Conservation (phyloP, 2,329 filamentous ascomycete genomes). For the Phialemoniopsis sp. region DNA sequence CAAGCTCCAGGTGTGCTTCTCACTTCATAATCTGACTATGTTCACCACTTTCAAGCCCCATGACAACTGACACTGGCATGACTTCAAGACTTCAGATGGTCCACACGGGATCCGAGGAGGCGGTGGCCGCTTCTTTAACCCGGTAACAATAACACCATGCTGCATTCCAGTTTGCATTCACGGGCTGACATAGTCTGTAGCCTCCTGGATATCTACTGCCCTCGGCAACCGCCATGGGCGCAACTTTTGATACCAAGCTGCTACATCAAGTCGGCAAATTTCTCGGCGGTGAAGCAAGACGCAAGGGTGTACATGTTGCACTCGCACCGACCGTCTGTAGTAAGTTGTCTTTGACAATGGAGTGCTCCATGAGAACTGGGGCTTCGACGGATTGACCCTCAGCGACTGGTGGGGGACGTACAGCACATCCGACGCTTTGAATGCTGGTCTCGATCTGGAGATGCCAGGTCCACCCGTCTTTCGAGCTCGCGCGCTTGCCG, state of each 20-base stretch:
- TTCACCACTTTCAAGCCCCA: no score
- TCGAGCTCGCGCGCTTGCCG: slow-evolving; percentile 16
- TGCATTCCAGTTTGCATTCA: no score
- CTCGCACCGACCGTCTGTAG: slow-evolving; percentile 58
- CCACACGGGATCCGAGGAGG: no score
- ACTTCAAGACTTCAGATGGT: no score
- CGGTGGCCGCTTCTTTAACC: no score
- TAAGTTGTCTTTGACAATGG: no score
- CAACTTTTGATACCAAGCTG: slow-evolving; percentile 63
- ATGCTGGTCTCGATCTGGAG: slow-evolving; percentile 19
- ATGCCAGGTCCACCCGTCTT: slow-evolving; percentile 22
- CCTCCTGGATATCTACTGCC: no score
- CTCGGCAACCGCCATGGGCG: slow-evolving; percentile 44
- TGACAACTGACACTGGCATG: no score
- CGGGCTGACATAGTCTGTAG: no score
- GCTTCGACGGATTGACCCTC: slow-evolving; percentile 29
- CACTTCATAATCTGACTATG: no score
- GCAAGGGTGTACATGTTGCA: slow-evolving; percentile 65
- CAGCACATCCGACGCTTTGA: slow-evolving; percentile 15
- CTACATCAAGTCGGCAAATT: slow-evolving; percentile 59
- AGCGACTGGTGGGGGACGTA: slow-evolving; percentile 31
- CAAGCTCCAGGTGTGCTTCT: no score
- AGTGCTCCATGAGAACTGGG: slow-evolving; percentile 32
- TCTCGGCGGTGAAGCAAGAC: slow-evolving; percentile 63
- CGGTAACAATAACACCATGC: no score